Conservation (phyloP, 805 yeast genomes). For the Kregervanrija delftensis region DNA sequence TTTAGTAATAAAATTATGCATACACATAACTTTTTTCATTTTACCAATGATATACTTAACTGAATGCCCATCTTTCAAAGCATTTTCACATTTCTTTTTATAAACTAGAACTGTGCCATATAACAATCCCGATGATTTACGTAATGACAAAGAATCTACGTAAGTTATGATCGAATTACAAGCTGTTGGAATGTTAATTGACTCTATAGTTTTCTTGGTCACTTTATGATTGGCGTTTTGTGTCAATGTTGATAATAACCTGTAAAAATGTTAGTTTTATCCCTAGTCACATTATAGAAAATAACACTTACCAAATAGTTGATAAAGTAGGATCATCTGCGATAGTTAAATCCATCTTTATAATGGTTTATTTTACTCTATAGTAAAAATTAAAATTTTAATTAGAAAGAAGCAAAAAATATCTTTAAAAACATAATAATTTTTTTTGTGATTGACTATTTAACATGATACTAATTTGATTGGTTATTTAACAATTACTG, state of each 20-base stretch:
- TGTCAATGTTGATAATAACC: slow-evolving; percentile 27
- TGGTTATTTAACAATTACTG: slow-evolving; percentile 29
- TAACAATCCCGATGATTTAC: slow-evolving; percentile 37
- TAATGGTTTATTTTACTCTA: no score
- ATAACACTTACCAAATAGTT: slow-evolving; percentile 23
- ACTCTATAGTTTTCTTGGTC: slow-evolving; percentile 26
- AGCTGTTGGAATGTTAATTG: slow-evolving; percentile 34
- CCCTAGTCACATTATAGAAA: background rate
- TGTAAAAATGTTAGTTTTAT: slow-evolving; percentile 7
- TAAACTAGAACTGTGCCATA: slow-evolving; percentile 44
- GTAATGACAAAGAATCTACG: slow-evolving; percentile 17
- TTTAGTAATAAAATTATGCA: no score
- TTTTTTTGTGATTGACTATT: no score
- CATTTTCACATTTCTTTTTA: slow-evolving; percentile 32
- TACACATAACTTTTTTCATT: background rate
- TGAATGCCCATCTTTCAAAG: slow-evolving; percentile 7
- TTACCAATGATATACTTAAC: background rate
- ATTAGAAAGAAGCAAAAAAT: no score
- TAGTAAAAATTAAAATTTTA: no score
- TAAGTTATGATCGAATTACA: slow-evolving; percentile 28
- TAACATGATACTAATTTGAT: no score
- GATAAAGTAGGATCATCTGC: slow-evolving; percentile 9
- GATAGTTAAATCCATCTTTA: background rate
- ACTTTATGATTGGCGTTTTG: slow-evolving; percentile 17
- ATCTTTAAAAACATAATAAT: no score